A percentile compares a stretch with the other conserved stretches of the same genome.
Conservation (phyloP, 1,139 yeast genomes). For the Saccharomyces hybrid region DNA sequence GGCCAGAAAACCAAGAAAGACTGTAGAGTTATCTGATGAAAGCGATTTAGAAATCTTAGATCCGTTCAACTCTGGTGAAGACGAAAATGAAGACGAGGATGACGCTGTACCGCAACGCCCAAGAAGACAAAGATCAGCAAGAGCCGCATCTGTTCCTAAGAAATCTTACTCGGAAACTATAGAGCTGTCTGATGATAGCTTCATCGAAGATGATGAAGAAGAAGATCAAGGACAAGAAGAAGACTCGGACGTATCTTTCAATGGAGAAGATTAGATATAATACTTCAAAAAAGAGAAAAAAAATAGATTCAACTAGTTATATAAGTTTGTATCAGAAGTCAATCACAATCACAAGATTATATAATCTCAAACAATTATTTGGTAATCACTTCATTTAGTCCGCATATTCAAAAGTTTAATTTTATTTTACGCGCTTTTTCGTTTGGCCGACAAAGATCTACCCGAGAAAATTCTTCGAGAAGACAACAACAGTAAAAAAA, state of each 20-base stretch:
- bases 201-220: constrained; percentile 23
- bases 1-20: constrained; percentile 7
- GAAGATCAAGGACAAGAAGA: constrained; percentile 11
- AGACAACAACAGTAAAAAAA: neutral
- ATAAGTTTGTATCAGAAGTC: neutral
- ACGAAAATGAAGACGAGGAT: constrained; percentile 15
- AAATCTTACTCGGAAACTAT: constrained; percentile 20
- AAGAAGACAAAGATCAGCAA: constrained; percentile 22
- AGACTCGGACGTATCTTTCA: constrained; percentile 22
- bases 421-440: neutral
- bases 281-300: no score
- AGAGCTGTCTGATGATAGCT: constrained; percentile 29
- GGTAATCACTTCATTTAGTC: neutral
- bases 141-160: constrained; percentile 20
- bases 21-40: constrained; percentile 16
- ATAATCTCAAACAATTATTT: neutral
- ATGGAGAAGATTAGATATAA: constrained; percentile 12
- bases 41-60: constrained; percentile 20
- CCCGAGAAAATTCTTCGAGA: constrained; percentile 1
- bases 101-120: constrained; percentile 17
- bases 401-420: neutral
- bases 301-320: neutral
- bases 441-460: neutral
- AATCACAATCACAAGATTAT: neutral
- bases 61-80: constrained; percentile 5